Evolutionary conservation across 1,284 basidiomycete genomes (phyloP).

Genomic region (Moniliophthora roreri): DNA sequence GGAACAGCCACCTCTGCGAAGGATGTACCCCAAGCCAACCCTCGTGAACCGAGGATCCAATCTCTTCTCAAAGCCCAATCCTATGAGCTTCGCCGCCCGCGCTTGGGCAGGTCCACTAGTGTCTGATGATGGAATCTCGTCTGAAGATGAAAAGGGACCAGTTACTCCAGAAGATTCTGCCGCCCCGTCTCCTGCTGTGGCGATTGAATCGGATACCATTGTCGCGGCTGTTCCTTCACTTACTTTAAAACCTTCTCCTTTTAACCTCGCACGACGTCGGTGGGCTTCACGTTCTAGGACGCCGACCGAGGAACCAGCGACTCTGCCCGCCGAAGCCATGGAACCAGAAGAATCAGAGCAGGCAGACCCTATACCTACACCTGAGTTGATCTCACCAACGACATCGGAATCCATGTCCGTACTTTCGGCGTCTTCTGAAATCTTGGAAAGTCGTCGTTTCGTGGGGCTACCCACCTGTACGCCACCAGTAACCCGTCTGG

Average conservation of each 20-base stretch:
- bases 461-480: neutral
- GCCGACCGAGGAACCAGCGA: constrained; percentile 15
- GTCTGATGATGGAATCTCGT: constrained; percentile 38
- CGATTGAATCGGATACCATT: constrained; percentile 13
- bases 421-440: no score
- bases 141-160: constrained; percentile 47
- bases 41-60: constrained; percentile 38
- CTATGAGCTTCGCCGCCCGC: constrained; percentile 42
- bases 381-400: constrained; percentile 11
- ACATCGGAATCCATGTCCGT: neutral
- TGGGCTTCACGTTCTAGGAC: constrained; percentile 42
- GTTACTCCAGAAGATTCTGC: constrained; percentile 46
- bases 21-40: constrained; percentile 35
- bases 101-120: constrained; percentile 45
- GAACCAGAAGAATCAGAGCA: no score
- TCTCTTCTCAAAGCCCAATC: constrained; percentile 45
- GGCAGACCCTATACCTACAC: constrained; percentile 11
- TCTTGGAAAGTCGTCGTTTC: neutral
- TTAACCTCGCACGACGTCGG: constrained; percentile 52
- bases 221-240: constrained; percentile 21
- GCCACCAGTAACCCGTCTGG: constrained; percentile 2
- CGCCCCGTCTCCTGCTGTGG: constrained; percentile 31
- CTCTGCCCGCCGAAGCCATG: constrained; percentile 6
- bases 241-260: constrained; percentile 50
- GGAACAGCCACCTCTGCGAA: constrained; percentile 29